A percentile compares a stretch with the other conserved stretches of the same genome.
phyloP scores from a whole-genome alignment of 805 yeast species.

The Ogataea glucozyma region DNA sequence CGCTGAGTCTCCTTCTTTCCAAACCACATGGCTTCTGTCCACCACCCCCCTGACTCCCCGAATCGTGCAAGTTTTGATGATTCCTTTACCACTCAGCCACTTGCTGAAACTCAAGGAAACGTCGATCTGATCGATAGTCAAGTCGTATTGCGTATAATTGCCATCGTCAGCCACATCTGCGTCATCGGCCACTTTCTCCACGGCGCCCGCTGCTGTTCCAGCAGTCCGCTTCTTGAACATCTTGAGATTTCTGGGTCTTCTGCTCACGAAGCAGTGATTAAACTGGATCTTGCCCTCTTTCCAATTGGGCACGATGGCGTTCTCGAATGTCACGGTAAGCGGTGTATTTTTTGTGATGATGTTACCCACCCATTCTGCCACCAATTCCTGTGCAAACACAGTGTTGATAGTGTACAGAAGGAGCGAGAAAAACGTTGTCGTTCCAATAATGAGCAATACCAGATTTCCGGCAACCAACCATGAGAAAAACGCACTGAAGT shows the following conservation, averaged over 20 bases:
- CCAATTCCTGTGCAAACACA: slow-evolving; percentile 83
- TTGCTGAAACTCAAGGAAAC: slow-evolving; percentile 78
- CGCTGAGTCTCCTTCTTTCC: slow-evolving; percentile 84
- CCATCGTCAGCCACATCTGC: slow-evolving; percentile 69
- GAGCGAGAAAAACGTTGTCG: slow-evolving; percentile 88
- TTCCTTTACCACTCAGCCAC: slow-evolving; percentile 90
- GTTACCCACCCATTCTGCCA: slow-evolving; percentile 81
- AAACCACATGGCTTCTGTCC: slow-evolving; percentile 83
- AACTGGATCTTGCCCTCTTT: slow-evolving; percentile 81
- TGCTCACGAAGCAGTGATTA: slow-evolving; percentile 80
- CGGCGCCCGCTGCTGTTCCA: not conserved
- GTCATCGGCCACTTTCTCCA: slow-evolving; percentile 24
- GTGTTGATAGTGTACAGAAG: slow-evolving; percentile 77
- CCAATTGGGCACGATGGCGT: slow-evolving; percentile 95
- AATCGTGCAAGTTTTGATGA: slow-evolving; percentile 74
- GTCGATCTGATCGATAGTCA: slow-evolving; percentile 82
- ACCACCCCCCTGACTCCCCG: slow-evolving; percentile 90
- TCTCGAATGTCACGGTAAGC: slow-evolving; percentile 82
- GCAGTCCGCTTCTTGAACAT: slow-evolving; percentile 28
- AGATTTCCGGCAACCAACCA: slow-evolving; percentile 92
- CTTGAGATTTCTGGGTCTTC: slow-evolving; percentile 61
- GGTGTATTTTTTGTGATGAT: slow-evolving; percentile 81
- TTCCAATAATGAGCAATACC: slow-evolving; percentile 74
- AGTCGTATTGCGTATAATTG: slow-evolving; percentile 92
- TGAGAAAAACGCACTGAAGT: slow-evolving; percentile 83